Evolutionary conservation across 148 eudicot species (phyloP).

Genomic region (Spergularia marina): DNA sequence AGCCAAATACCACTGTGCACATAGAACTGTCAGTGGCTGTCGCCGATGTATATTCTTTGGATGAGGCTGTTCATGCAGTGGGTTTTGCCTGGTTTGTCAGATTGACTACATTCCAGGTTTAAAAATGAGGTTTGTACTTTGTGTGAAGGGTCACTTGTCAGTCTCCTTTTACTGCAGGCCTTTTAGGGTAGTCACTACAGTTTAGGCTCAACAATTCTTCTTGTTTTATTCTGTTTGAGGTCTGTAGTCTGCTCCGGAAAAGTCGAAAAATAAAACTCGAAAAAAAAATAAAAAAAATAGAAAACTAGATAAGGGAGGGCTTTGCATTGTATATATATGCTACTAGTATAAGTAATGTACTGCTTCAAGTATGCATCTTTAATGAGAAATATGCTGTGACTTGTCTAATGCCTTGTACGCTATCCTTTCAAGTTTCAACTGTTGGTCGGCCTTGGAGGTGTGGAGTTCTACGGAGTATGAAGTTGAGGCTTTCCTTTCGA

Average conservation of each 20-base stretch:
- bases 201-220: slow-evolving; percentile 26
- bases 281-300: not conserved
- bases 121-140: slow-evolving; percentile 38
- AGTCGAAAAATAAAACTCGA: not conserved
- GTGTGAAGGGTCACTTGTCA: slow-evolving; percentile 17
- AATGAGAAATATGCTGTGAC: slow-evolving; percentile 16
- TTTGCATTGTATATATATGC: slow-evolving; percentile 29
- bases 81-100: slow-evolving; percentile 24
- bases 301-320: slow-evolving; percentile 10
- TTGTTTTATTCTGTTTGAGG: slow-evolving; percentile 16
- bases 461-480: no score
- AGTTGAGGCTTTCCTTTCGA: no score
- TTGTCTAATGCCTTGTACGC: slow-evolving; percentile 7
- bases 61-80: slow-evolving; percentile 17
- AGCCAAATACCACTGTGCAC: slow-evolving; percentile 17
- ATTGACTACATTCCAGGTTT: slow-evolving; percentile 29
- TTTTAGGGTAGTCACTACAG: slow-evolving; percentile 33
- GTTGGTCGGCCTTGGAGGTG: no score
- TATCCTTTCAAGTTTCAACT: no score
- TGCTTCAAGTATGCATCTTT: slow-evolving; percentile 25
- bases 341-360: slow-evolving; percentile 10
- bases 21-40: slow-evolving; percentile 16
- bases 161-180: slow-evolving; percentile 22
- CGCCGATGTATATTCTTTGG: slow-evolving; percentile 22
- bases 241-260: slow-evolving; percentile 21